Conservation (phyloP, 2,329 filamentous ascomycete species). For the Pseudohalonectria lignicola region DNA sequence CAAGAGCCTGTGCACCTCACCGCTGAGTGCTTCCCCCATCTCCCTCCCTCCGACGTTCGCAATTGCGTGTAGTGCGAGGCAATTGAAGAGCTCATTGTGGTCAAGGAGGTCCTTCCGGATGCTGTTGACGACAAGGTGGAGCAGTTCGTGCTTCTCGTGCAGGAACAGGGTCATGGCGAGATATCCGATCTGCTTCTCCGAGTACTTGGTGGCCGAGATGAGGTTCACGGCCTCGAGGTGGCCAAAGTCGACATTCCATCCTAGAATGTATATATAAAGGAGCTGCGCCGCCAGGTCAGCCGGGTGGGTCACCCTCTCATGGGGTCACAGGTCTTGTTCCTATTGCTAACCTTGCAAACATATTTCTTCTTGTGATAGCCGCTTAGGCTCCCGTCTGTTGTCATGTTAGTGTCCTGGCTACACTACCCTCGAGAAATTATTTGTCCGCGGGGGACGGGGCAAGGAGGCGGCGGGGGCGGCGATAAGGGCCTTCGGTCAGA, state of each 20-base stretch:
- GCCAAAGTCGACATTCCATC: constrained; percentile 98
- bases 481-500: constrained; percentile 6
- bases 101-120: constrained; percentile 93
- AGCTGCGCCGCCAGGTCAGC: no score
- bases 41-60: constrained; percentile 94
- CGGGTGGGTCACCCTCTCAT: no score
- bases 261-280: constrained; percentile 96
- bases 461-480: no score
- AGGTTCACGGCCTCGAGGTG: constrained; percentile 97
- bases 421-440: no score
- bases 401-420: constrained; percentile 16
- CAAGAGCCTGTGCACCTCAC: constrained; percentile 83
- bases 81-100: constrained; percentile 96
- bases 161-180: constrained; percentile 94
- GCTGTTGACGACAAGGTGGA: constrained; percentile 95
- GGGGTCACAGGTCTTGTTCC: no score
- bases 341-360: constrained; percentile 82
- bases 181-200: constrained; percentile 98
- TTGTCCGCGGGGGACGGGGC: no score
- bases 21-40: constrained; percentile 89
- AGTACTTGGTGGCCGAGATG: constrained; percentile 94
- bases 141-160: constrained; percentile 90
- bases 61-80: constrained; percentile 89
- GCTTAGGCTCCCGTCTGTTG: constrained; percentile 68
- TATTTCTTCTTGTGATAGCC: constrained; percentile 99